Evolutionary conservation across 1,284 basidiomycete genomes (phyloP), one percentile per base, ranked within the genome.

Genomic region (Heterobasidion annosum): DNA sequence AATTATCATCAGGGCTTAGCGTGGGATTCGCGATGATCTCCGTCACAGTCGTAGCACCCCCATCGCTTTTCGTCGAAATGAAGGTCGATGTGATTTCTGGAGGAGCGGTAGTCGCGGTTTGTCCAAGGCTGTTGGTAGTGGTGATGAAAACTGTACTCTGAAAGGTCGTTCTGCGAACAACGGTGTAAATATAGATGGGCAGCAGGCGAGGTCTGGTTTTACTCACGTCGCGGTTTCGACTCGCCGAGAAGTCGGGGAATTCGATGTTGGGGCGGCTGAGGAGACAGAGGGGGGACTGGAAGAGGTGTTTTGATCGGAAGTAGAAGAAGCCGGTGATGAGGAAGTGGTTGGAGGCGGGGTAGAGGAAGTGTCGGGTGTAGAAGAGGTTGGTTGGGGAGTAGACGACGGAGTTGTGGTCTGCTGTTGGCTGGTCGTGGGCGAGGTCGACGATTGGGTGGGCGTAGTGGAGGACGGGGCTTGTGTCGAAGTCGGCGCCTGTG

Each of bases 1-100:
- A 32, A 1, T 52, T 64, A 44, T 73, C 18, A n/a, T 48, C 70
- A 19, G 77, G 69, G 56, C 74, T 76, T 35, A 88, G 73, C 16
- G 85, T 85, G 15, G 85, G 86, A 63, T 88, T 88, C 19, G 76
- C 70, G 40, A 79, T 70, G 25, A 82, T 67, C 61, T 81, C 71
- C 0, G 86, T 88, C 54, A 85, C 70, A 2, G 82, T 83, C 51
- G 74, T 70, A 34, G 74, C 62, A 12, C 62, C 60, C 9, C 86
- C 86, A 59, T 79, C 69, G 33, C 69, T 72, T 40, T 71, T 69
- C 8, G 81, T 85, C 13, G 77, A 77, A 2, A 77, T 81, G 32
- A 79, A 62, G 12, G 77, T 72, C 43, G 78, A 68, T 6, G 85
- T 88, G 58, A 89, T 67, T 33, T 74, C 61, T 8, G 78, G 66